Conservation (phyloP, 1,284 basidiomycete genomes). For the Apiotrichum gamsii region DNA sequence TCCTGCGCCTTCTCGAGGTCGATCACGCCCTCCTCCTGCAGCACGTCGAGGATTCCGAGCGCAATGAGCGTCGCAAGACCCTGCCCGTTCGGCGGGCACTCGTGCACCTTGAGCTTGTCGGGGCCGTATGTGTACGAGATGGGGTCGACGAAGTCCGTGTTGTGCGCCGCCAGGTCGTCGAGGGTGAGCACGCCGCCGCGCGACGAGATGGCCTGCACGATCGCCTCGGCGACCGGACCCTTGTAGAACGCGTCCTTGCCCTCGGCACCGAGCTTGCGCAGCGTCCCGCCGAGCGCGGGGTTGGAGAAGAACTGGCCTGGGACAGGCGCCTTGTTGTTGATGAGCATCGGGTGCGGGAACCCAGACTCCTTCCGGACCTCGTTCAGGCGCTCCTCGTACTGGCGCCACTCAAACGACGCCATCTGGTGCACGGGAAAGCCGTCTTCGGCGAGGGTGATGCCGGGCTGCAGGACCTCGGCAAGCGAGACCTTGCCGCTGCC, state of each 20-base stretch:
- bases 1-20: slow-evolving; percentile 9
- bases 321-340: slow-evolving; percentile 20
- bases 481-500: slow-evolving; percentile 70
- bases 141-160: slow-evolving; percentile 73
- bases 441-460: slow-evolving; percentile 71
- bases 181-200: slow-evolving; percentile 86
- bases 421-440: slow-evolving; percentile 58
- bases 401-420: slow-evolving; percentile 9
- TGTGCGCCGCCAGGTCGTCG: slow-evolving; percentile 74
- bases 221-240: slow-evolving; percentile 75
- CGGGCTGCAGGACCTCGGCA: slow-evolving; percentile 70
- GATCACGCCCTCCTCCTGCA: slow-evolving; percentile 18
- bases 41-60: slow-evolving; percentile 76
- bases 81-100: slow-evolving; percentile 89
- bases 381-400: slow-evolving; percentile 5
- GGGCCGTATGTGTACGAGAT: slow-evolving; percentile 71
- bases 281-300: slow-evolving; percentile 72
- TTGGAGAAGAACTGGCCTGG: slow-evolving; percentile 43
- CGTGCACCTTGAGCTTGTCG: slow-evolving; percentile 53
- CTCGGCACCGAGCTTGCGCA: slow-evolving; percentile 65
- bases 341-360: slow-evolving; percentile 17
- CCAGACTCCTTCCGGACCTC: slow-evolving; percentile 5
- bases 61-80: slow-evolving; percentile 89
- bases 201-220: slow-evolving; percentile 70
- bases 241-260: slow-evolving; percentile 91